phyloP scores from a whole-genome alignment of 352 stramenopile genomes.

The Phytophthora crassamura region DNA sequence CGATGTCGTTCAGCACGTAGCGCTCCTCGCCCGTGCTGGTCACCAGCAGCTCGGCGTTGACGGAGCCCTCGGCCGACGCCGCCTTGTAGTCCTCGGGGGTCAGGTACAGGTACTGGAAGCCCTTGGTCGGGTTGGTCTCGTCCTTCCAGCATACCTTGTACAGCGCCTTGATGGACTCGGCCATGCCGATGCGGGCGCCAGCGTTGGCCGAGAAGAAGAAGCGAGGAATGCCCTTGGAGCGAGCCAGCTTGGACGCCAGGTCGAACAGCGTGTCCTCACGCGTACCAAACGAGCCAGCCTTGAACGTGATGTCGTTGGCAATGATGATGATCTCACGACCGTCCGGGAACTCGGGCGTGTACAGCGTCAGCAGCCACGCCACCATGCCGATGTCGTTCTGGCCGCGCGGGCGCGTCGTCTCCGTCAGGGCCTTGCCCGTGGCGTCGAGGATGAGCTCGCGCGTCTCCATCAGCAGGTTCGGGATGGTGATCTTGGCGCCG shows the following conservation, averaged over 20 bases:
- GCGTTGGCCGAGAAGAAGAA: slow-evolving; percentile 99
- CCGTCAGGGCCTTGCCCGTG: slow-evolving; percentile 62
- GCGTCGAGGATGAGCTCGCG: slow-evolving; percentile 94
- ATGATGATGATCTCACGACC: slow-evolving; percentile 98
- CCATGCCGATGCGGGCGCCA: slow-evolving; percentile 98
- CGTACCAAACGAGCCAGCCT: slow-evolving; percentile 99
- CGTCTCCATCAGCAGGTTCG: slow-evolving; percentile 94
- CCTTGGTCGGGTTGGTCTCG: slow-evolving; percentile 95
- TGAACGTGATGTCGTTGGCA: slow-evolving; percentile 99
- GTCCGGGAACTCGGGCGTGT: slow-evolving; percentile 97
- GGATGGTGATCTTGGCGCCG: slow-evolving; percentile 70
- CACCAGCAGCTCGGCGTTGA: slow-evolving; percentile 84
- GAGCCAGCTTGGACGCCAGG: slow-evolving; percentile 95
- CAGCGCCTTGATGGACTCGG: slow-evolving; percentile 97
- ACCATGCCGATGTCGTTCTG: slow-evolving; percentile 99
- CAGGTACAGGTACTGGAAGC: slow-evolving; percentile 99
- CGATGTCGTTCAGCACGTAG: slow-evolving; percentile 97
- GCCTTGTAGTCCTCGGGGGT: slow-evolving; percentile 94
- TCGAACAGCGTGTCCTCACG: slow-evolving; percentile 99
- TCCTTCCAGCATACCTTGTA: slow-evolving; percentile 99
- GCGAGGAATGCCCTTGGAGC: slow-evolving; percentile 93
- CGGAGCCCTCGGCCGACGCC: slow-evolving; percentile 90
- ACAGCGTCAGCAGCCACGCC: slow-evolving; percentile 98
- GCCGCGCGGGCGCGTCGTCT: slow-evolving; percentile 87
- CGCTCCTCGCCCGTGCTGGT: slow-evolving; percentile 79